phyloP scores from a whole-genome alignment of 495 filamentous ascomycete genomes.

The Aspergillus cavernicola region DNA sequence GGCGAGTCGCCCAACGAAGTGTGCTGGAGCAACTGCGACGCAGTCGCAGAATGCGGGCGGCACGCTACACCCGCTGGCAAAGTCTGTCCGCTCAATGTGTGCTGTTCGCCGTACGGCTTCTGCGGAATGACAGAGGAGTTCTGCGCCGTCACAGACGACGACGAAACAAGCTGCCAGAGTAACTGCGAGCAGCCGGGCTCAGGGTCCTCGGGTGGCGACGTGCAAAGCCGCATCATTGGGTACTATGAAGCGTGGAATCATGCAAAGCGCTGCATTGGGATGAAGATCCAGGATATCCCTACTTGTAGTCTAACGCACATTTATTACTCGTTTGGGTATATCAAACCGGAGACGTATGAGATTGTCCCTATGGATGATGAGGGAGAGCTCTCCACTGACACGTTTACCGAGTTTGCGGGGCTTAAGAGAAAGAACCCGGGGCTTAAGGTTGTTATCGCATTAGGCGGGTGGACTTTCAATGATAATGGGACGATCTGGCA shows the following conservation, averaged over 20 bases:
- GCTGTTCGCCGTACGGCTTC: slow-evolving; percentile 27
- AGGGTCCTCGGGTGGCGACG: not conserved
- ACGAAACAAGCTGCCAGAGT: slow-evolving; percentile 12
- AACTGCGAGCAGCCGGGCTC: slow-evolving; percentile 4
- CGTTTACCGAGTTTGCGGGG: not conserved
- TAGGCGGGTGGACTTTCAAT: slow-evolving; percentile 12
- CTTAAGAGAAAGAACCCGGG: not conserved
- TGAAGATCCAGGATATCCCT: slow-evolving; percentile 1
- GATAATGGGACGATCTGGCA: no score
- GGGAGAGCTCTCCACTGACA: no score
- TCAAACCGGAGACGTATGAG: not conserved
- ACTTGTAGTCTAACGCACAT: no score
- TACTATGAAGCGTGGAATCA: slow-evolving; percentile 11
- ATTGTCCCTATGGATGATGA: not conserved
- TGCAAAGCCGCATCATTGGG: not conserved
- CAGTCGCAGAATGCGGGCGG: slow-evolving; percentile 30
- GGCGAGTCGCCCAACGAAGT: slow-evolving; percentile 7
- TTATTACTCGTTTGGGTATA: slow-evolving; percentile 6
- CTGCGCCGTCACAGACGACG: slow-evolving; percentile 23
- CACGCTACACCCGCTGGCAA: slow-evolving; percentile 13
- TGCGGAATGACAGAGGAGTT: slow-evolving; percentile 42
- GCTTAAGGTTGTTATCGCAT: not conserved
- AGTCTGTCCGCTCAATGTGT: slow-evolving; percentile 30
- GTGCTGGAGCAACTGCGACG: slow-evolving; percentile 26
- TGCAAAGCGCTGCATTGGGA: not conserved